Conservation (phyloP, 306 rosid genomes). For the Glycine latifolia region DNA sequence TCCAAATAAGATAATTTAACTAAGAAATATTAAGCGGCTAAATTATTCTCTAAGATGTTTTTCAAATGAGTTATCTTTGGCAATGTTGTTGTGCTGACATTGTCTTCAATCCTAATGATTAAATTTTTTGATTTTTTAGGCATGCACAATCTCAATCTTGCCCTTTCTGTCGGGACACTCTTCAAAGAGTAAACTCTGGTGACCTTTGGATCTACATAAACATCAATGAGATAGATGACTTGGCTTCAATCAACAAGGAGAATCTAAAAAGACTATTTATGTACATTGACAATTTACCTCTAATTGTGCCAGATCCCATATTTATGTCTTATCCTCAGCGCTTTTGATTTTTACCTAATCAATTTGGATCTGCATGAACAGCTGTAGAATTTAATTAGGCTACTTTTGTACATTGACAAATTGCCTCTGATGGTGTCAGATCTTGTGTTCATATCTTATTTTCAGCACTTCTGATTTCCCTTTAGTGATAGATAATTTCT, state of each 20-base stretch:
- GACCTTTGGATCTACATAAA: slow-evolving; percentile 86
- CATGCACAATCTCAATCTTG: slow-evolving; percentile 73
- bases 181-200: slow-evolving; percentile 71
- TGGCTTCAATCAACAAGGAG: slow-evolving; percentile 70
- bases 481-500: slow-evolving; percentile 37
- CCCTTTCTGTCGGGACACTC: slow-evolving; percentile 92
- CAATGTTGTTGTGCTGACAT: slow-evolving; percentile 3
- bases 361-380: slow-evolving; percentile 67
- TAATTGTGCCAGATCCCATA: slow-evolving; percentile 61
- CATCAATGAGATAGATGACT: slow-evolving; percentile 63
- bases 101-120: slow-evolving; percentile 1
- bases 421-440: slow-evolving; percentile 63
- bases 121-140: slow-evolving; percentile 55
- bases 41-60: slow-evolving; percentile 15
- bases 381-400: slow-evolving; percentile 61
- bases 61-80: slow-evolving; percentile 8
- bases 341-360: slow-evolving; percentile 39
- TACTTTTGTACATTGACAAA: slow-evolving; percentile 63
- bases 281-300: slow-evolving; percentile 81
- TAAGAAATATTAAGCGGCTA: not conserved
- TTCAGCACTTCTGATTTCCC: slow-evolving; percentile 37
- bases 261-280: slow-evolving; percentile 69
- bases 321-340: slow-evolving; percentile 50
- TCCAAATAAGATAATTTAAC: not conserved
- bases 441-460: slow-evolving; percentile 51